phyloP scores from a whole-genome alignment of 2,329 filamentous ascomycete genomes.

The Paraphoma sp. region DNA sequence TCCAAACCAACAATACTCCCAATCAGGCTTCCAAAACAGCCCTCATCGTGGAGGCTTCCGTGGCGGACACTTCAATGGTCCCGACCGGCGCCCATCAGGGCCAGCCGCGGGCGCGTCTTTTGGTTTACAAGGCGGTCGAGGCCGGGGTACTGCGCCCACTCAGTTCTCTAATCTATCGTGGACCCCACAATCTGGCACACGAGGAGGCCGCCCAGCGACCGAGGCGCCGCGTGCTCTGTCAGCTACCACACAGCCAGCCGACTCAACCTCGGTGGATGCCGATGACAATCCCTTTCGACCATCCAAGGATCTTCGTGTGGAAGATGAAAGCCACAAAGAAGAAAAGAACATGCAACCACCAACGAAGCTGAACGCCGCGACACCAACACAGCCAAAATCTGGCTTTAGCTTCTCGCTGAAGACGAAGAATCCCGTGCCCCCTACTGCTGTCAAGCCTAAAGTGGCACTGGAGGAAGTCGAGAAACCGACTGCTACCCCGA shows the following conservation, averaged over 20 bases:
- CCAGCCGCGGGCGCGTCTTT: conserved; percentile 54
- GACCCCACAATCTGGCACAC: conserved; percentile 65
- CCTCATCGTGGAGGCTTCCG: conserved; percentile 65
- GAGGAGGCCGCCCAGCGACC: conserved; percentile 57
- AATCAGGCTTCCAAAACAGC: conserved; percentile 58
- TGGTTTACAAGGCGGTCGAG: conserved; percentile 55
- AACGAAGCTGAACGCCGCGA: conserved; percentile 55
- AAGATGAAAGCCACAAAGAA: conserved; percentile 65
- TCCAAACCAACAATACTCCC: conserved; percentile 60
- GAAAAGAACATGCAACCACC: conserved; percentile 62
- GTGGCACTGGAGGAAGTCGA: conserved; percentile 52
- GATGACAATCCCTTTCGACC: conserved; percentile 68
- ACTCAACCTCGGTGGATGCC: conserved; percentile 54
- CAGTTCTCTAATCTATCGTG: conserved; percentile 75
- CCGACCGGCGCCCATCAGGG: conserved; percentile 52
- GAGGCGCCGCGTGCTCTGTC: conserved; percentile 43
- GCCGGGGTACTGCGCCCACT: conserved; percentile 55
- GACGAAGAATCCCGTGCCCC: conserved; percentile 65
- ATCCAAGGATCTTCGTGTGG: conserved; percentile 69
- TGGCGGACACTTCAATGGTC: conserved; percentile 57
- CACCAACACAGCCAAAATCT: conserved; percentile 59
- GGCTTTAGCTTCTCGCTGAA: conserved; percentile 93
- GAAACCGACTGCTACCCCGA: conserved; percentile 39
- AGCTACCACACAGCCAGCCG: conserved; percentile 13
- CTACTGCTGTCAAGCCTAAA: conserved; percentile 60